Base-by-base conservation (phyloP, 2,329 filamentous ascomycete genomes). In the Chrysoporthe puriensis region DNA sequence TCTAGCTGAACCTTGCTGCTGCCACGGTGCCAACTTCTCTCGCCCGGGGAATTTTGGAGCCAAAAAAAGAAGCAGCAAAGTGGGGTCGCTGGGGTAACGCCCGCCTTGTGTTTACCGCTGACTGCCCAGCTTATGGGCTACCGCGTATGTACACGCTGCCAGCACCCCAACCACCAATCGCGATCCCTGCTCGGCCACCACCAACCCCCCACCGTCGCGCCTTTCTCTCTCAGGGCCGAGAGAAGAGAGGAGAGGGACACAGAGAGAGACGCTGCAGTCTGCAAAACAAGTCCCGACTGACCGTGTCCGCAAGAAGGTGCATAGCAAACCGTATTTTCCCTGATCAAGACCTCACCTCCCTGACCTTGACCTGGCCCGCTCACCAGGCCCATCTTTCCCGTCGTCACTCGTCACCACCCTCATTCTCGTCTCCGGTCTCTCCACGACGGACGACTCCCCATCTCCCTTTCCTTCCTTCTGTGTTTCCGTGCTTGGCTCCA, bases 1-100 rank as follows among this genome's bases (percentile, higher is more conserved):
- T 52, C 26, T n/a, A 52, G 48, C 48, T 52, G 48, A 32, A 52
- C 48, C 48, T 52, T 32, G 48, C 48, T 52, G 21, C 48, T 50
- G 48, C n/a, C 14, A 4, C 46, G n/a, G 46, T n/a, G 21, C 3
- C n/a, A 11, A 11, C 8, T 26, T 61, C 21, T 21, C 14, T 46
- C n/a, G 26, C 43, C 26, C n/a, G 43, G 43, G n/a, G 11, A 6
- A 16, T n/a, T 32, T n/a, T 34, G n/a, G 43, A 42, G 42, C 16
- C 59, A 61, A 61, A 61, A 60, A 61, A 61, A 61, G 59, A 46
- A 60, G 14, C 36, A 21, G 40, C 14, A 43, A 34, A 34, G 59
- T 61, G 59, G 54, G 57, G 59, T 61, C 59, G 59, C 59, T 61
- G 59, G 59, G 59, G 59, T 61, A 61, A 61, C 59, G 43, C 59